Conservation (phyloP, 106 monocot species). For the Chionographis japonica region DNA sequence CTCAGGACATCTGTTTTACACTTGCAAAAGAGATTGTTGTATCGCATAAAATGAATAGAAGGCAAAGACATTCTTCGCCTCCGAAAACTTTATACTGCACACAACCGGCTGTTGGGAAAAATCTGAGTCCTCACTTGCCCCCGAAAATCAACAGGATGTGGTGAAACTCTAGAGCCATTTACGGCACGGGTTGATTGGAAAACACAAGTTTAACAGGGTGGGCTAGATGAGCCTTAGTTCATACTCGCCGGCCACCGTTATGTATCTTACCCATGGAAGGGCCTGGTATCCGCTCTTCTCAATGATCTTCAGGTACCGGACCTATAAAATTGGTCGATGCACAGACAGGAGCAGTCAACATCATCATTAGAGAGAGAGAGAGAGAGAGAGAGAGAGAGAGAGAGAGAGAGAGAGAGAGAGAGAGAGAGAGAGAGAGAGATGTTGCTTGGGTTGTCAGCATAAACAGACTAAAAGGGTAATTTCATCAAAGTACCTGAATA, state of each 20-base stretch:
- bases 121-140: background rate
- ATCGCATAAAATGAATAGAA: no score
- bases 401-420: no score
- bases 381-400: no score
- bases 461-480: background rate
- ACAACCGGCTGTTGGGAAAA: no score
- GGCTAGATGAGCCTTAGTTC: conserved; percentile 74
- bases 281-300: conserved; percentile 98
- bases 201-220: background rate
- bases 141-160: background rate
- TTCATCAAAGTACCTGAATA: conserved; percentile 59
- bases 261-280: conserved; percentile 96
- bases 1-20: no score
- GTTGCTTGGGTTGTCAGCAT: background rate
- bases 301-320: conserved; percentile 90
- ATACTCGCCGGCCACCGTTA: conserved; percentile 96
- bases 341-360: background rate
- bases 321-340: conserved; percentile 26
- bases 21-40: no score
- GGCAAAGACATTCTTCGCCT: no score
- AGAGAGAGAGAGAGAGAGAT: no score
- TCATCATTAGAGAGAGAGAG: no score
- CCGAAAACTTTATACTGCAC: no score
- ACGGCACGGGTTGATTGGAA: background rate
- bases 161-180: background rate